Evolutionary conservation across 2,329 filamentous ascomycete species (phyloP).

Genomic region (Fusarium tricinctum): DNA sequence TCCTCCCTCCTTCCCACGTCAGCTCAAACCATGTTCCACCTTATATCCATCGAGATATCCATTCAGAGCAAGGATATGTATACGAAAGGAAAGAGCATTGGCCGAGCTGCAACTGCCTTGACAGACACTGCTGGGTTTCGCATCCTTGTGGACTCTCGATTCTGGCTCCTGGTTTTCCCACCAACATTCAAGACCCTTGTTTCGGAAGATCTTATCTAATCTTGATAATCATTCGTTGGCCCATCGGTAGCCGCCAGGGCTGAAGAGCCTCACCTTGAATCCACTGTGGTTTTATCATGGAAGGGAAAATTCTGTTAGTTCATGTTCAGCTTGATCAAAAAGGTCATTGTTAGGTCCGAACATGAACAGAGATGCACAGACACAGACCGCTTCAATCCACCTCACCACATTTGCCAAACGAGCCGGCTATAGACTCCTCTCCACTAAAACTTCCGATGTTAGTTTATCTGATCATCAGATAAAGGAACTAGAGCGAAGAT

Average conservation of each 20-base stretch:
- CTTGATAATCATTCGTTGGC: constrained; percentile 8
- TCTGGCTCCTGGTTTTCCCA: too few relatives aligned
- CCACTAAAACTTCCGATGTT: constrained; percentile 3
- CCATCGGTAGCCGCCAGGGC: constrained; percentile 15
- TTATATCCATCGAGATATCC: not conserved
- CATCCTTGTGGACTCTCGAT: not conserved
- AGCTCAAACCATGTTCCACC: constrained; percentile 7
- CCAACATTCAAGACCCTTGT: not conserved
- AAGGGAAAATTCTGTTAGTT: constrained; percentile 2
- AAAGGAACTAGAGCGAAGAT: constrained; percentile 21
- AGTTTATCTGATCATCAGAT: constrained; percentile 39
- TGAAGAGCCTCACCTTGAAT: constrained; percentile 20
- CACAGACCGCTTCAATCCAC: not conserved
- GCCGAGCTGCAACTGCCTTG: not conserved
- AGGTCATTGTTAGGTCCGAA: not conserved
- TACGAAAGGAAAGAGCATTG: constrained; percentile 1
- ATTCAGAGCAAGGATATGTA: not conserved
- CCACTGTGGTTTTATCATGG: not conserved
- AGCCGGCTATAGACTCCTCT: constrained; percentile 2
- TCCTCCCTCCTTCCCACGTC: constrained; percentile 4
- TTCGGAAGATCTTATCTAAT: constrained; percentile 30
- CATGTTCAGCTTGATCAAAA: not conserved
- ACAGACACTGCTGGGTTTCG: not conserved
- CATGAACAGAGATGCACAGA: not conserved
- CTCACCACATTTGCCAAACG: constrained; percentile 2